Base-by-base conservation (phyloP, 768 basidiomycete genomes). In the Agrocybe pediades region DNA sequence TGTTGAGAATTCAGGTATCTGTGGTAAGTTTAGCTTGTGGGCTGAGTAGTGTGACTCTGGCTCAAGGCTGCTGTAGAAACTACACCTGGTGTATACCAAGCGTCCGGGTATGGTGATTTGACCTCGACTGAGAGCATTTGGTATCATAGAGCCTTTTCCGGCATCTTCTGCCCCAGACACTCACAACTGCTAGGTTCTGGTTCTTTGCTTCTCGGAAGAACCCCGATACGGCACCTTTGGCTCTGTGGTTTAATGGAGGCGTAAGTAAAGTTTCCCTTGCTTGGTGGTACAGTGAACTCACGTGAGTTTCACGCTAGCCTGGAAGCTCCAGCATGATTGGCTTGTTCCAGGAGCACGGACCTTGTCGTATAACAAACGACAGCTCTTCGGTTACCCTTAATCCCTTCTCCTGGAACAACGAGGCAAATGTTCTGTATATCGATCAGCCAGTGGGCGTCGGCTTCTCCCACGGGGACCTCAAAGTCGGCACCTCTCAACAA, bases 261-360 rank as follows among this genome's bases (percentile, higher is more conserved):
- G 77, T 79, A 65, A 20, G 78, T 69, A 30, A 59, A 60, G 13
- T 20, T 1, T 19, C 17, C 20, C 24, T 26, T 29, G 17, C 6
- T 46, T 15, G 23, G 21, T 29, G 6, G 8, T 33, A 15, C 11
- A n/a, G n/a, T n/a, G n/a, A n/a, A n/a, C 26, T 19, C 11, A 36
- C 36, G 30, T 21, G 21, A 23, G 8, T 29, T 46, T 30, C 9
- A 20, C 36, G 20, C 16, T 54, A 81, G 78, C 83, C 83, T 17
- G 82, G 82, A 26, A 76, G 76, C 60, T 81, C 81, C 2, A 79
- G 79, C 36, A 81, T 80, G 71, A 71, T 86, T 1, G 89, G 87
- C 3, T 73, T 90, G 11, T 77, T 90, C 55, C 87, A 88, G 78
- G 90, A 90, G 66, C 71, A 78, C 59, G 90, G 90, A 2, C 91